Conservation (phyloP, 2,329 filamentous ascomycete species). For the Fragosphaeria purpurea region DNA sequence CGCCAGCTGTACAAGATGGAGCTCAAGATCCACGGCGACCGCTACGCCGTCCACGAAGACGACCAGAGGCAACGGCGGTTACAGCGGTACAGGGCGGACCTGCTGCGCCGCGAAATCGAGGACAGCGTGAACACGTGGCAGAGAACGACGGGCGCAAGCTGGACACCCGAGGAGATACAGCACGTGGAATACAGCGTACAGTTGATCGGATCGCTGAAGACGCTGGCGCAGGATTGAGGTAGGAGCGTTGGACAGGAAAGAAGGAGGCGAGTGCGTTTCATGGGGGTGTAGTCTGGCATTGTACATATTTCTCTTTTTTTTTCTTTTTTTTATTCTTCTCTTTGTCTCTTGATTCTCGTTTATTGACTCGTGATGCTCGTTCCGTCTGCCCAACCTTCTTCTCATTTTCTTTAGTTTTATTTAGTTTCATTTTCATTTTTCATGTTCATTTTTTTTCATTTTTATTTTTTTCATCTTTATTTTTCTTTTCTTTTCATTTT, state of each 20-base stretch:
- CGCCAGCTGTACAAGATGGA: slow-evolving; percentile 11
- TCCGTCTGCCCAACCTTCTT: no score
- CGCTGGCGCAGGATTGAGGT: not conserved
- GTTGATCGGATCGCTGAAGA: not conserved
- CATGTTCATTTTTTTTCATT: not conserved
- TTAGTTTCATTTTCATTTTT: not conserved
- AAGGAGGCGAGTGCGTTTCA: no score
- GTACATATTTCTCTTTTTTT: no score
- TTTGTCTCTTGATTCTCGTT: no score
- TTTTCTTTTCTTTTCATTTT: not conserved
- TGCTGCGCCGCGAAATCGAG: slow-evolving; percentile 8
- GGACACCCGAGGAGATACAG: slow-evolving; percentile 3
- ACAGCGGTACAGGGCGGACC: slow-evolving; percentile 5
- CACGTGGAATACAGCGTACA: slow-evolving; percentile 4
- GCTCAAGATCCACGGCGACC: slow-evolving; percentile 7
- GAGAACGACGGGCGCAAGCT: not conserved
- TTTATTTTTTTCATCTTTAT: not conserved
- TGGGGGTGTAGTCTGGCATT: no score
- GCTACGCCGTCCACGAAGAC: slow-evolving; percentile 5
- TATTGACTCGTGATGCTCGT: no score
- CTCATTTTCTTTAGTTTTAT: no score
- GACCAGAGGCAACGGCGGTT: not conserved
- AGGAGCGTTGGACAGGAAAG: no score
- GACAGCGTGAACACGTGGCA: slow-evolving; percentile 3
- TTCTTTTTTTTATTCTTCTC: no score